Evolutionary conservation across 2,329 filamentous ascomycete genomes (phyloP).

Genomic region (Colletotrichum coccodes): DNA sequence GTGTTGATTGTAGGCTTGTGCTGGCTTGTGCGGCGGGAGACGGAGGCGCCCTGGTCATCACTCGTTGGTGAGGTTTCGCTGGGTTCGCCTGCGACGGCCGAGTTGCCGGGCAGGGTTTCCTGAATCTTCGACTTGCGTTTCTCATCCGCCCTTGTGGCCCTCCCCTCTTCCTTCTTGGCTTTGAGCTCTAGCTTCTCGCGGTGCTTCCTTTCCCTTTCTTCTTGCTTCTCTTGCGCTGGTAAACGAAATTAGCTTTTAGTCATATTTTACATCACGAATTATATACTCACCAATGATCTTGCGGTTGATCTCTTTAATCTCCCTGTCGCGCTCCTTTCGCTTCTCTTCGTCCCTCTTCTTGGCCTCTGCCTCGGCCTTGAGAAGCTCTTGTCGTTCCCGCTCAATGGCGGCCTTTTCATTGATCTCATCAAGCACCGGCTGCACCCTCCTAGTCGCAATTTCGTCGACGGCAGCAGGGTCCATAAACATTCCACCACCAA

Average conservation of each 20-base stretch:
- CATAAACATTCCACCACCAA: constrained; percentile 86
- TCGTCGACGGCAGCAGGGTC: constrained; percentile 81
- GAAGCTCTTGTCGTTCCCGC: constrained; percentile 71
- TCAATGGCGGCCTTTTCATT: constrained; percentile 80
- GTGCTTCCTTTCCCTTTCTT: constrained; percentile 54
- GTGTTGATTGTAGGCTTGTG: constrained; percentile 35
- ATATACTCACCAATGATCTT: constrained; percentile 67
- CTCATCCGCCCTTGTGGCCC: constrained; percentile 62
- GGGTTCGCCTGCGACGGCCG: neutral
- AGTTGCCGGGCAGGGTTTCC: constrained; percentile 29
- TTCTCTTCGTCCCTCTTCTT: constrained; percentile 68
- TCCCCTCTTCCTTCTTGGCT: constrained; percentile 62
- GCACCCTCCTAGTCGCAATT: constrained; percentile 80
- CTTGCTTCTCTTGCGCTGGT: constrained; percentile 60
- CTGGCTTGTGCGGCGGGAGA: neutral
- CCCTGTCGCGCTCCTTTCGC: constrained; percentile 61
- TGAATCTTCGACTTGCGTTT: constrained; percentile 56
- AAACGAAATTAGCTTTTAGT: constrained; percentile 7
- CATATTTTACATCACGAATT: neutral
- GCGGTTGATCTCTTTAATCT: constrained; percentile 63
- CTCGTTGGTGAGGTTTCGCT: neutral
- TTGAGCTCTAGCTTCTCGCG: constrained; percentile 61
- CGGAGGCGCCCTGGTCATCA: neutral
- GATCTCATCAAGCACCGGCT: constrained; percentile 88
- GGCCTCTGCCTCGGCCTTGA: constrained; percentile 72